Conservation (phyloP, 1,139 yeast species). For the Entelexis paramagnoliae region DNA sequence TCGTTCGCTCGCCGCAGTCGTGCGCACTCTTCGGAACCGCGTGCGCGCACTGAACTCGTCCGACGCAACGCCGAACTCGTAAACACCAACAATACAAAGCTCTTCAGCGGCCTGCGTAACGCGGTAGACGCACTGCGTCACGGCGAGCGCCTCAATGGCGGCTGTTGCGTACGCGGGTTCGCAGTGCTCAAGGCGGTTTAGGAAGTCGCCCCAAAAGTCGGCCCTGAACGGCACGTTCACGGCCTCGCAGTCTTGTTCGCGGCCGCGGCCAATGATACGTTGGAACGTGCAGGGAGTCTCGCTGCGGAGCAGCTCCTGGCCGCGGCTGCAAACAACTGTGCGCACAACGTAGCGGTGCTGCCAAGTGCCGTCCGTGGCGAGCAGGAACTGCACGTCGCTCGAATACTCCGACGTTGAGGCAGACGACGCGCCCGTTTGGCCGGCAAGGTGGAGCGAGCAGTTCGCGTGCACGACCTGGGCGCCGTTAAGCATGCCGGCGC, state of each 20-base stretch:
- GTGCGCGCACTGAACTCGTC: constrained; percentile 33
- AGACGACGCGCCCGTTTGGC: neutral
- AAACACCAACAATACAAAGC: constrained; percentile 29
- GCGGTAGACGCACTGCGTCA: constrained; percentile 31
- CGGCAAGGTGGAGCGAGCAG: constrained; percentile 25
- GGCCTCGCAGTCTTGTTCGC: constrained; percentile 26
- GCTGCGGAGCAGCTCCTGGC: constrained; percentile 19
- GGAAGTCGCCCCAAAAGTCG: constrained; percentile 36
- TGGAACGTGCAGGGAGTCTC: constrained; percentile 19
- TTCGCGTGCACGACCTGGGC: constrained; percentile 30
- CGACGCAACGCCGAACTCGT: constrained; percentile 32
- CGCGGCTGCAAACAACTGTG: constrained; percentile 20
- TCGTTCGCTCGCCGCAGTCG: neutral
- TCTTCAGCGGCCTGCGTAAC: constrained; percentile 20
- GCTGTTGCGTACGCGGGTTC: constrained; percentile 10
- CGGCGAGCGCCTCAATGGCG: constrained; percentile 29
- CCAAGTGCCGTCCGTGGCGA: constrained; percentile 9
- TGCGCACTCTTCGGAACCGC: constrained; percentile 28
- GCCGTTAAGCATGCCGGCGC: constrained; percentile 14
- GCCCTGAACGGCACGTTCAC: constrained; percentile 32
- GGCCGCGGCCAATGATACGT: constrained; percentile 28
- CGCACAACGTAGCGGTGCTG: constrained; percentile 20
- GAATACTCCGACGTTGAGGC: constrained; percentile 1
- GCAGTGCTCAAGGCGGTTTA: constrained; percentile 28
- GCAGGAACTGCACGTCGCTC: constrained; percentile 22